Conservation (phyloP, 2,329 filamentous ascomycete genomes). For the Didymella lethalis region DNA sequence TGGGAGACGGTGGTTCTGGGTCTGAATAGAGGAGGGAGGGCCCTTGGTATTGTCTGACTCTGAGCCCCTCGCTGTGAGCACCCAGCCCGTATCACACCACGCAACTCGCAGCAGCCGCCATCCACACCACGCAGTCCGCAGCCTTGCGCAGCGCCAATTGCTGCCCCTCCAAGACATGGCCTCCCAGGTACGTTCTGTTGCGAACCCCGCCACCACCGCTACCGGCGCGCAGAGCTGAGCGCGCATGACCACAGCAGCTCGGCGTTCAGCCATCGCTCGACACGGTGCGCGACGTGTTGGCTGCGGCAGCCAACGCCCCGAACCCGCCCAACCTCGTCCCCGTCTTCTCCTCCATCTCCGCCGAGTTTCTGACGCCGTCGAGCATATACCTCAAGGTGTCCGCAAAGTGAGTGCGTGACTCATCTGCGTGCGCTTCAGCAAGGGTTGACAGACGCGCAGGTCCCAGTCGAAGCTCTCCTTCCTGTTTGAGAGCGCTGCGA, state of each 20-base stretch:
- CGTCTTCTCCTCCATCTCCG: slow-evolving; percentile 82
- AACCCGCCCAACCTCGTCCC: slow-evolving; percentile 80
- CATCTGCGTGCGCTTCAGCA: slow-evolving; percentile 22
- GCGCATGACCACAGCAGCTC: slow-evolving; percentile 49
- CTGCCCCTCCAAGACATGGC: slow-evolving; percentile 29
- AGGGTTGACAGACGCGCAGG: slow-evolving; percentile 42
- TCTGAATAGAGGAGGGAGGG: slow-evolving; percentile 15
- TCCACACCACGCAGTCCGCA: slow-evolving; percentile 3
- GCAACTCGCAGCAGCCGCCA: neutral
- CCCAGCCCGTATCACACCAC: neutral
- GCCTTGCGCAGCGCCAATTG: slow-evolving; percentile 11
- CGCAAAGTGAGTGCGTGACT: slow-evolving; percentile 65
- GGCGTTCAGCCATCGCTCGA: slow-evolving; percentile 68
- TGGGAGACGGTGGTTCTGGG: slow-evolving; percentile 13
- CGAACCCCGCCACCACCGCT: slow-evolving; percentile 5
- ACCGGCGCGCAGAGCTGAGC: slow-evolving; percentile 35
- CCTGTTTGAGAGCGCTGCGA: slow-evolving; percentile 92
- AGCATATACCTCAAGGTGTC: slow-evolving; percentile 93
- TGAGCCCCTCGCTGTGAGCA: neutral
- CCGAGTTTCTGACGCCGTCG: slow-evolving; percentile 94
- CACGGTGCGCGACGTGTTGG: slow-evolving; percentile 64
- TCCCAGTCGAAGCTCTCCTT: slow-evolving; percentile 82
- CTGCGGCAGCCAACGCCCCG: slow-evolving; percentile 58
- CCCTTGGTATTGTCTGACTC: slow-evolving; percentile 19
- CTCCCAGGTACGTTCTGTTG: slow-evolving; percentile 33